phyloP scores from a whole-genome alignment of 1,284 basidiomycete species.

The Apiotrichum montevideense region DNA sequence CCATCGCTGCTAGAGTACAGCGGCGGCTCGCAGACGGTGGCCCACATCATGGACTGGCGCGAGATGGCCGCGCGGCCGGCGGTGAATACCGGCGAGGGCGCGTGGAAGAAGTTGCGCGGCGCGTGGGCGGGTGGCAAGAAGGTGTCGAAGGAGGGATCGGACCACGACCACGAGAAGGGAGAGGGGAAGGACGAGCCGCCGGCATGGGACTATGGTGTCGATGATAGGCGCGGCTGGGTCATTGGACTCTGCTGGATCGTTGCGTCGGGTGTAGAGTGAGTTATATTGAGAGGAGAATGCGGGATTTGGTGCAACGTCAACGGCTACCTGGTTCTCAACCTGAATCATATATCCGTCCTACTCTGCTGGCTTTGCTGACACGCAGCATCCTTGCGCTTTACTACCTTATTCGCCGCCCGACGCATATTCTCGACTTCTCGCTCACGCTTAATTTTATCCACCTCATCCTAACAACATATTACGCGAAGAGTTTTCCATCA shows the following conservation, averaged over 20 bases:
- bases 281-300: conserved; percentile 16
- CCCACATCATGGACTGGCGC: conserved; percentile 84
- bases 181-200: conserved; percentile 9
- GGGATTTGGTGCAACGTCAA: too few species aligned
- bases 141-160: conserved; percentile 9
- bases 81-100: conserved; percentile 51
- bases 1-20: conserved; percentile 69
- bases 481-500: conserved; percentile 76
- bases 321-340: too few species aligned
- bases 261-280: conserved; percentile 73
- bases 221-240: conserved; percentile 76
- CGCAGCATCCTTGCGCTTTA: conserved; percentile 80
- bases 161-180: conserved; percentile 8
- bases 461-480: conserved; percentile 84
- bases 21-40: conserved; percentile 49
- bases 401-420: conserved; percentile 77
- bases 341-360: neutral
- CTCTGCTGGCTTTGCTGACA: neutral
- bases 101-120: conserved; percentile 51
- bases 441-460: conserved; percentile 86
- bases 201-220: conserved; percentile 53
- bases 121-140: conserved; percentile 49
- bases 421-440: conserved; percentile 89
- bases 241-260: conserved; percentile 75
- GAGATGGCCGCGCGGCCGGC: conserved; percentile 82